phyloP scores from a whole-genome alignment of 2,329 filamentous ascomycete genomes.

The Trichoderma gracile region DNA sequence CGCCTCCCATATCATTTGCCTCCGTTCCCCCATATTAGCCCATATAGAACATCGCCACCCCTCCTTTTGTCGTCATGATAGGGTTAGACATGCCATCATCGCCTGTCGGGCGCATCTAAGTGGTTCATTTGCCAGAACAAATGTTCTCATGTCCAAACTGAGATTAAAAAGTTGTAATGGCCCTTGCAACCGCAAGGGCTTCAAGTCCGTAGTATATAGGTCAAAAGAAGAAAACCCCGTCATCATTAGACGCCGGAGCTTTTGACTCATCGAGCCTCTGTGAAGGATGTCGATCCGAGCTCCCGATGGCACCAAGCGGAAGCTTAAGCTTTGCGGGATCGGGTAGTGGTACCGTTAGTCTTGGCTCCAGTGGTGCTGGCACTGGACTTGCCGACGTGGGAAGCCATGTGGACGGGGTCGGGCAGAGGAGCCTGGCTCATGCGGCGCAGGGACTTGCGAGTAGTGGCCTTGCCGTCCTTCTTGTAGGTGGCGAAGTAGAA shows the following conservation, averaged over 20 bases:
- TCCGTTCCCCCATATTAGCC: constrained; percentile 23
- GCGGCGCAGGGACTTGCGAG: constrained; percentile 72
- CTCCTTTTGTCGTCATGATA: constrained; percentile 34
- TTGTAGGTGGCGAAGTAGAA: constrained; percentile 98
- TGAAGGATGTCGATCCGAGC: neutral
- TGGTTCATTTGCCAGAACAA: constrained; percentile 27
- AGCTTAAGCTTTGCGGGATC: constrained; percentile 67
- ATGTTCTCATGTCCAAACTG: constrained; percentile 24
- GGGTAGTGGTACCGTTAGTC: constrained; percentile 61
- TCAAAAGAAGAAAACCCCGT: neutral
- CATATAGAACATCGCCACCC: constrained; percentile 36
- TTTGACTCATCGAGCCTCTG: neutral
- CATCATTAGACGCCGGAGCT: neutral
- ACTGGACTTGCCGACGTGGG: constrained; percentile 52
- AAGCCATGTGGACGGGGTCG: constrained; percentile 64
- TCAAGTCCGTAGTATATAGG: constrained; percentile 7
- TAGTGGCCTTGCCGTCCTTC: constrained; percentile 78
- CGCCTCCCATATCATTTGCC: constrained; percentile 20
- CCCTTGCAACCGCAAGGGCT: neutral
- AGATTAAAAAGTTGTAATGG: constrained; percentile 24
- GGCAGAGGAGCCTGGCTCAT: constrained; percentile 70
- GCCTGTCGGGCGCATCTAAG: constrained; percentile 25
- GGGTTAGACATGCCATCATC: constrained; percentile 34
- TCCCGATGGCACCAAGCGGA: neutral
- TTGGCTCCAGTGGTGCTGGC: constrained; percentile 57